Base-by-base conservation (phyloP, 129 eudicot species). In the Tagetes patula region DNA sequence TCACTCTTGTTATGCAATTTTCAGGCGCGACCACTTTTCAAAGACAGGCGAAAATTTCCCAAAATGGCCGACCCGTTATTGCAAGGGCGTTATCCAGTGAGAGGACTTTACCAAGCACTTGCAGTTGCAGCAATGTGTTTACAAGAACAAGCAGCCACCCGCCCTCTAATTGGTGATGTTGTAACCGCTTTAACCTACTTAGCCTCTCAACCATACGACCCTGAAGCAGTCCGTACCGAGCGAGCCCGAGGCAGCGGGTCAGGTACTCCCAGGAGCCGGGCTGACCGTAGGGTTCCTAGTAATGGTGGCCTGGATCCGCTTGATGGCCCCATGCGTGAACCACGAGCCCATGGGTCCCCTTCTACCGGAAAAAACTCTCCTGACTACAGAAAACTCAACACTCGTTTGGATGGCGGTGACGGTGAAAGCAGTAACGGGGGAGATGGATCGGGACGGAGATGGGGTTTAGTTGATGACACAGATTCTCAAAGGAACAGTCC, bases 51-150 rank as follows among this genome's bases (percentile, higher is more conserved):
- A 79, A 92, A 92, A 81, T 92, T 92, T 73, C 95, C 98, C 0
- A 91, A 88, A 78, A 91, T 91, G 97, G 97, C 96, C 0, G 98
- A 92, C 72, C 96, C 98, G 38, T 67, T 85, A 3, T 71, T 92
- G 60, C 90, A 88, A 83, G 96, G 97, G 10, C 88, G 84, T 27
- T 92, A 92, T 71, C 97, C 97, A 0, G 84, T 92, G 78, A 74
- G 97, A 65, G 96, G 97, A 41, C 94, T 92, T 8, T 92, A 92
- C 82, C 97, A 92, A 86, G 97, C 97, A 14, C 91, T 92, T 32
- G 97, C 97, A 4, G 97, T 92, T 75, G 97, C 97, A 62, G 97
- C 97, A 52, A 92, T 92, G 97, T 92, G 97, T 84, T 84, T 92
- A 74, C 97, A 92, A 83, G 97, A 92, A 70, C 97, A 92, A 75